Base-by-base conservation (phyloP, 2,329 filamentous ascomycete species). In the Epichloe typhina region DNA sequence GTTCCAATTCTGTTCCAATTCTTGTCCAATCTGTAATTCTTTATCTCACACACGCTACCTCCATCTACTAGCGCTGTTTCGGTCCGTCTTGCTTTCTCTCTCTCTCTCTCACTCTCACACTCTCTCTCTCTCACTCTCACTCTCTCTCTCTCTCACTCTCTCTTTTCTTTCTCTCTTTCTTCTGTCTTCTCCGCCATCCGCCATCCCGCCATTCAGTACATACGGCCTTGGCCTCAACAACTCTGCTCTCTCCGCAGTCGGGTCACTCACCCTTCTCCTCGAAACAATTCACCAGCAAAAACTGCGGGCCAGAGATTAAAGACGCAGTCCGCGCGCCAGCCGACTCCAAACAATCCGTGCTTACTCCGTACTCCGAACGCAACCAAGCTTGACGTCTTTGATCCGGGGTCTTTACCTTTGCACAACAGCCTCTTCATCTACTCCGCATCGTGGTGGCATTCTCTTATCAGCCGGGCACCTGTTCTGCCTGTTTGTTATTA, bases 181-280 rank as follows among this genome's bases (percentile, higher is more conserved):
- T 26, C 6, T 26, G 2, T 26, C 23, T 21, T 15, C 15, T 37
- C 43, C 36, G 45, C 51, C 48, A 48, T 37, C 43, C 45, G 45
- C 51, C 51, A 47, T 48, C 26, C 43, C 45, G 45, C 51, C 51
- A 47, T 48, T 31, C 39, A 45, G 38, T 36, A 42, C 51, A 49
- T 44, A 33, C 45, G 37, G 21, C 43, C 40, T 41, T 49, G 36
- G 37, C 48, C 47, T 50, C 45, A 50, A 53, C 50, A 53, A 53
- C 48, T 53, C 49, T 51, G 48, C 48, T 15, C 21, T 39, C 43
- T 40, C 33, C 47, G 33, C 50, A 36, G 40, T 15, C n/a, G 38
- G 39, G 40, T 35, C 36, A n/a, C 11, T 35, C 38, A 15, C 13
- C 42, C 38, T 17, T 17, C 11, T 47, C 23, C 33, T 8, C 5